Percentiles rank a stretch among this genome's conserved stretches.
Evolutionary conservation across 2,329 filamentous ascomycete species (phyloP).

Genomic region (Fusarium acutatum): DNA sequence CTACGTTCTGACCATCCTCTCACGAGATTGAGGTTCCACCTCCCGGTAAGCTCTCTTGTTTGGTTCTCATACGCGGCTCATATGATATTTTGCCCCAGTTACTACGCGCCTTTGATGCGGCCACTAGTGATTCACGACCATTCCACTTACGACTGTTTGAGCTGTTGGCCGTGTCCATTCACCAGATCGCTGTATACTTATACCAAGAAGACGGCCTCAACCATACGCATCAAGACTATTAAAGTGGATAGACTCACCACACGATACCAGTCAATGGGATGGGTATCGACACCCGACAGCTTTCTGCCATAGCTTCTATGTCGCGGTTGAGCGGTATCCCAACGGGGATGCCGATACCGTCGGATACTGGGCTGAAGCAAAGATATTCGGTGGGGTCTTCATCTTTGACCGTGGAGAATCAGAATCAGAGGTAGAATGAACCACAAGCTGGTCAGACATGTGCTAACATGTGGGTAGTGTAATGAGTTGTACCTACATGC

Average conservation of each 20-base stretch:
- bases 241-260: not conserved
- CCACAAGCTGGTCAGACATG: accelerated
- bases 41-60: not conserved
- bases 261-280: not conserved
- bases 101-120: not conserved
- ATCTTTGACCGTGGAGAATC: slow-evolving; percentile 17
- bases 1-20: not conserved
- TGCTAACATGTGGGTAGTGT: not conserved
- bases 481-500: not conserved
- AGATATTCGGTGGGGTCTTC: slow-evolving; percentile 17
- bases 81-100: not conserved
- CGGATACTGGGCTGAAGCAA: slow-evolving; percentile 27
- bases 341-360: not conserved
- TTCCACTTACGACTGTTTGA: slow-evolving; percentile 14
- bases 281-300: not conserved
- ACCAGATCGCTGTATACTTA: not conserved
- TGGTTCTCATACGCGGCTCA: accelerated
- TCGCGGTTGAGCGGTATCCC: not conserved
- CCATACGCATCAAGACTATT: slow-evolving; percentile 3
- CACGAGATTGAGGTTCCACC: not conserved
- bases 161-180: not conserved
- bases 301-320: not conserved
- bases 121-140: accelerated
- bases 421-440: not conserved
- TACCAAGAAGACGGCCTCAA: not conserved